These are phyloP conservation scores for Adansonia grandidieri DNA, from an alignment of 441 rosid species.

Conservation along the genomic window DNA sequence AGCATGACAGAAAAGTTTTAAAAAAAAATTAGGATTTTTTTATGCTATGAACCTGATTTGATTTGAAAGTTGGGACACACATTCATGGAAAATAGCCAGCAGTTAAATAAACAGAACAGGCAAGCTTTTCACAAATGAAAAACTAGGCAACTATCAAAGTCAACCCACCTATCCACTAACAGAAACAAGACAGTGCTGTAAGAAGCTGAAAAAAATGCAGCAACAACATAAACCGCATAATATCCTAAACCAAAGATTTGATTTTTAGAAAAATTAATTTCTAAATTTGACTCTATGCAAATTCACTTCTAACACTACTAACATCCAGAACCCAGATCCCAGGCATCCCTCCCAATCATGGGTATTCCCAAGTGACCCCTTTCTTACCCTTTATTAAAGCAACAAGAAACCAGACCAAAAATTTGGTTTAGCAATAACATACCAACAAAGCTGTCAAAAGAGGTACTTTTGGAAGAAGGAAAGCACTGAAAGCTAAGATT, in stretches of 20 bases:
- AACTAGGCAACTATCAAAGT: conserved; percentile 8
- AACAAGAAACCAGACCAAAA: not conserved
- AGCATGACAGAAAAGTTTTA: not conserved
- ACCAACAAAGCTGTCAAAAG: conserved; percentile 35
- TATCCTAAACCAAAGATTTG: conserved; percentile 6
- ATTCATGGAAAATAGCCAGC: conserved; percentile 11
- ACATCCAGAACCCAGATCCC: conserved; percentile 42
- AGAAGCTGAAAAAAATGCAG: conserved; percentile 7
- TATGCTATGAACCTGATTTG: not conserved
- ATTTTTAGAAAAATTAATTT: not conserved
- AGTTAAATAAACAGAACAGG: not conserved
- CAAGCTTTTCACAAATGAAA: not conserved
- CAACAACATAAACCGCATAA: not conserved
- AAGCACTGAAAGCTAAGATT: conserved; percentile 28
- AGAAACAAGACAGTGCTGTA: not conserved
- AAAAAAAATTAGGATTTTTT: not conserved
- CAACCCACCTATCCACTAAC: conserved; percentile 15
- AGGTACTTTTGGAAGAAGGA: conserved; percentile 32
- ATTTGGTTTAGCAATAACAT: conserved; percentile 26
- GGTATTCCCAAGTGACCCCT: conserved; percentile 22
- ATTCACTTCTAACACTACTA: not conserved
- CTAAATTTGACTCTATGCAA: conserved; percentile 14
- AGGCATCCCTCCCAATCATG: conserved; percentile 26
- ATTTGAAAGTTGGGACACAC: conserved; percentile 5
- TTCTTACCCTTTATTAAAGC: conserved; percentile 18